phyloP scores from a whole-genome alignment of 768 basidiomycete species.

The Termitomyces heimii region DNA sequence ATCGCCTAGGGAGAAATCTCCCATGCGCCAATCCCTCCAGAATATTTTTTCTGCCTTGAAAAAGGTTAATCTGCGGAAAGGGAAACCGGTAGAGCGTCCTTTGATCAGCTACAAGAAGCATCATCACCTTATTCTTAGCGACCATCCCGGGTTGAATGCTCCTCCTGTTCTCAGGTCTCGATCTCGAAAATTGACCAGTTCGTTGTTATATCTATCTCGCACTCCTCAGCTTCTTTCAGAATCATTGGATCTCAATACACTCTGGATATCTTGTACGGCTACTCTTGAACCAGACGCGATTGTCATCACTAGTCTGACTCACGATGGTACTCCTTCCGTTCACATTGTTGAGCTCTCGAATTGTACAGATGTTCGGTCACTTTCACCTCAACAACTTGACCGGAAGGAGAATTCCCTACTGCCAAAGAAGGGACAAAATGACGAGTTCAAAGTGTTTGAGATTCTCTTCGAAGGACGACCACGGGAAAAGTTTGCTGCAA shows the following conservation, averaged over 20 bases:
- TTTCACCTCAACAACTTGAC: conserved; percentile 35
- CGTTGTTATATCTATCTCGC: conserved; percentile 45
- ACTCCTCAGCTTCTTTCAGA: conserved; percentile 10
- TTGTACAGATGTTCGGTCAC: conserved; percentile 62
- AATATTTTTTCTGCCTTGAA: conserved; percentile 60
- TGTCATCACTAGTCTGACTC: conserved; percentile 41
- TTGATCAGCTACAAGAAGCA: conserved; percentile 16
- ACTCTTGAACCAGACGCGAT: conserved; percentile 29
- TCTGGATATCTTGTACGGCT: conserved; percentile 45
- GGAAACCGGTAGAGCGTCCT: conserved; percentile 12
- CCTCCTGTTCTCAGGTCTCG: conserved; percentile 8
- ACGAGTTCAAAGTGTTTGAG: conserved; percentile 55
- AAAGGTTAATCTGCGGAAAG: conserved; percentile 30
- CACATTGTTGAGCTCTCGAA: conserved; percentile 42
- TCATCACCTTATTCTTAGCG: conserved; percentile 1
- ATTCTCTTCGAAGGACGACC: conserved; percentile 48
- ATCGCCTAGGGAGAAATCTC: conserved; percentile 39
- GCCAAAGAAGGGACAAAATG: conserved; percentile 26
- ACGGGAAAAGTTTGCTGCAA: conserved; percentile 57
- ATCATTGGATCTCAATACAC: conserved; percentile 22
- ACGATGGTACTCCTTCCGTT: conserved; percentile 25
- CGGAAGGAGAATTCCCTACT: conserved; percentile 38
- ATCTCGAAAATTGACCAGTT: conserved; percentile 21
- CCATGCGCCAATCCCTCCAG: conserved; percentile 57
- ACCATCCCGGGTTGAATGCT: conserved; percentile 2